Evolutionary conservation across 1,284 basidiomycete genomes (phyloP), one percentile per base, ranked within the genome.

Genomic region (Retiboletus flavoniger): DNA sequence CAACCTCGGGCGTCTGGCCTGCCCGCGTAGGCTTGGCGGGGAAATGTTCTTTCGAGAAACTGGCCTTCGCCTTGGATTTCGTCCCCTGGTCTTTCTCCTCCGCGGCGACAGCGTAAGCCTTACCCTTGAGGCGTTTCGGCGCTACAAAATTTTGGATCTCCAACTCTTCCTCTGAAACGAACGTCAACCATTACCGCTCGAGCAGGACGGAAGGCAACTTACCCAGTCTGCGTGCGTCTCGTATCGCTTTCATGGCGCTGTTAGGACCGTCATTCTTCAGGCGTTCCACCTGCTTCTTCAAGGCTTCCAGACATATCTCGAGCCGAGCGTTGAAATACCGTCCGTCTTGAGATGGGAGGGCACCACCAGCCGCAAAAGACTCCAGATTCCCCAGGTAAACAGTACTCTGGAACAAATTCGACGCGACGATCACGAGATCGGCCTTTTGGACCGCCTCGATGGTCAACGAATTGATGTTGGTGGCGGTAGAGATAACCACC

Each of bases 241-340:
- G 77, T 61, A 94, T 89, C 11, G 78, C 75, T 34, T 81, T 73
- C 70, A 83, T 73, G 6, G 88, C 89, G 0, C 77, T 80, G 3
- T 67, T 67, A 0, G 87, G 73, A 4, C 89, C 91, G 38, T 89
- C 73, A 2, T 80, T 74, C 55, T 83, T 78, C 11, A 94, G 72
- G 9, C 80, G 75, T 39, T 89, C 83, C 1, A 89, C 84, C 60
- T 95, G 92, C 3, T 68, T 72, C 58, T 77, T 75, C 26, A 96
- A 74, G 1, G 80, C 76, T 8, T 74, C 71, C 46, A 90, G 71
- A 17, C 83, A 78, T 21, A 82, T 78, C 31, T 89, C 83, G 19
- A 96, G 75, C 31, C 89, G 81, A 14, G 89, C 85, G 47, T 89
- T 85, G 77, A 95, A 95, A 74, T 93, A 93, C n/a, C 94, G 83